A percentile compares a stretch with the other conserved stretches of the same genome.
Evolutionary conservation across 2,329 filamentous ascomycete genomes (phyloP).

Genomic region (Aspergillus oerlinghausenensis): DNA sequence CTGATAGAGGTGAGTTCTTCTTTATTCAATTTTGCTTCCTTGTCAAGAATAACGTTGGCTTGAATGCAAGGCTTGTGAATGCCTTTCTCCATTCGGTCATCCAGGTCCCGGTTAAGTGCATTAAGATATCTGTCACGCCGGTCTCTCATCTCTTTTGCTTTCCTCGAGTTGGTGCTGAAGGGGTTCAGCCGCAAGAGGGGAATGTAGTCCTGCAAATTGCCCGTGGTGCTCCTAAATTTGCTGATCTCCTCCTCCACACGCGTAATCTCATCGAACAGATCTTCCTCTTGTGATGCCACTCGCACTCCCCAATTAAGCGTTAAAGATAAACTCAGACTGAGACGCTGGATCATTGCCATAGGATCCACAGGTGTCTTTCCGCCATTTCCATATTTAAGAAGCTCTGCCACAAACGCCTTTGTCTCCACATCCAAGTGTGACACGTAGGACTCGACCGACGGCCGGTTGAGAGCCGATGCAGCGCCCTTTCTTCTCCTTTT

Average conservation of each 20-base stretch:
- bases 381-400: conserved; percentile 53
- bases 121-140: conserved; percentile 59
- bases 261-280: conserved; percentile 66
- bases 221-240: conserved; percentile 69
- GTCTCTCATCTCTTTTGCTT: conserved; percentile 56
- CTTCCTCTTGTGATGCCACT: conserved; percentile 55
- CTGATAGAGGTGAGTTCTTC: conserved; percentile 63
- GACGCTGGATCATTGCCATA: conserved; percentile 64
- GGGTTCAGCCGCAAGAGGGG: conserved; percentile 66
- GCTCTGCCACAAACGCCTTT: conserved; percentile 58
- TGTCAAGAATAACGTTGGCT: conserved; percentile 61
- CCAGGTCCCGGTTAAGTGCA: conserved; percentile 54
- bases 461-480: conserved; percentile 61
- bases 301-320: conserved; percentile 64
- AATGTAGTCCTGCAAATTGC: conserved; percentile 77
- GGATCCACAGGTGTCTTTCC: conserved; percentile 56
- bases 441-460: conserved; percentile 59
- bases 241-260: conserved; percentile 69
- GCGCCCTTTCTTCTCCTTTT: conserved; percentile 63
- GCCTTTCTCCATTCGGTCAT: conserved; percentile 57
- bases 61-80: conserved; percentile 63
- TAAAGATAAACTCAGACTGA: conserved; percentile 58
- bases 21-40: conserved; percentile 58
- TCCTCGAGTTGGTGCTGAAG: conserved; percentile 54
- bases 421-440: conserved; percentile 60